These are phyloP conservation scores for Trichoderma guizhouense DNA, from an alignment of 2,329 filamentous ascomycete genomes.

Conservation along the genomic window DNA sequence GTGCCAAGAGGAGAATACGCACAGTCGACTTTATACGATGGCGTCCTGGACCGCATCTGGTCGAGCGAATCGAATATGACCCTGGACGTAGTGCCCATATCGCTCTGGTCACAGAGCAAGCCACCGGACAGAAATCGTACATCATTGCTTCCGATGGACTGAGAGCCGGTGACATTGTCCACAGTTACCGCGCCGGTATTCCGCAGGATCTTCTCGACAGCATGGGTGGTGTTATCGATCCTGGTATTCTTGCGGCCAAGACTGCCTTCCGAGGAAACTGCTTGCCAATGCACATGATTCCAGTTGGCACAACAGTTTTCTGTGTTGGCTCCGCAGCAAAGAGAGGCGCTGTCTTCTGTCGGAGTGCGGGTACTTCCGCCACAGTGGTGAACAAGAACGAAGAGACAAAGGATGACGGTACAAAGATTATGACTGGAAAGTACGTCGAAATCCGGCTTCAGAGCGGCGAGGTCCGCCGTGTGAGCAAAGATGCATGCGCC, in stretches of 20 bases:
- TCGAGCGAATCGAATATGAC: conserved; percentile 95
- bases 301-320: conserved; percentile 87
- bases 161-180: conserved; percentile 83
- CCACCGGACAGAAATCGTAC: conserved; percentile 76
- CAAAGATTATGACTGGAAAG: conserved; percentile 63
- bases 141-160: conserved; percentile 95
- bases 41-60: conserved; percentile 75
- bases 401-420: conserved; percentile 58
- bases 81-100: conserved; percentile 91
- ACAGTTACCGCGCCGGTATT: conserved; percentile 89
- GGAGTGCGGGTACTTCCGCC: conserved; percentile 89
- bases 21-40: conserved; percentile 84
- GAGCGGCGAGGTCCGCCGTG: conserved; percentile 86
- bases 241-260: conserved; percentile 91
- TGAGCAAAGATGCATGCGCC: conserved; percentile 88
- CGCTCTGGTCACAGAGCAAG: conserved; percentile 74
- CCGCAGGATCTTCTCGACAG: conserved; percentile 80
- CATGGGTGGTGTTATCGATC: conserved; percentile 92
- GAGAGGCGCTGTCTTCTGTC: conserved; percentile 82
- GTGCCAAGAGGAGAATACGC: conserved; percentile 85
- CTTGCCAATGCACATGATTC: conserved; percentile 91
- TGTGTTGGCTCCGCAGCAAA: conserved; percentile 77
- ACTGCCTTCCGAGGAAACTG: conserved; percentile 95
- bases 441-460: conserved; percentile 84
- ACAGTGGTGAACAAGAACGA: conserved; percentile 88